Conservation (phyloP, 140 eudicot species). For the Cichorium intybus region DNA sequence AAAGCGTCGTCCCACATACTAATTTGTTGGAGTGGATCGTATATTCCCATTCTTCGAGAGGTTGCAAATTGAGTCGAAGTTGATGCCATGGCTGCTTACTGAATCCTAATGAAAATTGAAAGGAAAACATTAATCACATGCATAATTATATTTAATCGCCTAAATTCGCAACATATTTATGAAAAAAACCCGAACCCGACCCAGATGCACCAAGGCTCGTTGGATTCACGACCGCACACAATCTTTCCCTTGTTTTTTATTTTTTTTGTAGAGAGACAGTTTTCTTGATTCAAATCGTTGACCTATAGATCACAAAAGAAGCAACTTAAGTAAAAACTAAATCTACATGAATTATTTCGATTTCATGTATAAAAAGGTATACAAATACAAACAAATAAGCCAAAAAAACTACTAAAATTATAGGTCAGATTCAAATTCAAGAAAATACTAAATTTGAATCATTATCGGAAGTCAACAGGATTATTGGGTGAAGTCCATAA, state of each 20-base stretch:
- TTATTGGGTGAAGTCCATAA: slow-evolving; percentile 1
- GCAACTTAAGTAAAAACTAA: neutral
- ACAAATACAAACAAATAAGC: neutral
- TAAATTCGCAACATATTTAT: no score
- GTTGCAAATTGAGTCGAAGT: slow-evolving; percentile 71
- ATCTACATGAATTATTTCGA: neutral
- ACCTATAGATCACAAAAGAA: no score
- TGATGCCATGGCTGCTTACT: slow-evolving; percentile 31
- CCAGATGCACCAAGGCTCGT: no score
- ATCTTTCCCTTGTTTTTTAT: no score
- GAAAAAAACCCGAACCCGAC: no score
- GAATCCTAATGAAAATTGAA: neutral
- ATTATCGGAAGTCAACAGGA: slow-evolving; percentile 11
- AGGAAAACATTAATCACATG: slow-evolving; percentile 7
- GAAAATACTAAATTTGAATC: neutral
- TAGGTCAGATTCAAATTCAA: neutral
- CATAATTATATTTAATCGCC: no score
- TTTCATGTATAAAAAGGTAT: neutral
- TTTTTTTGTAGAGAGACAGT: no score
- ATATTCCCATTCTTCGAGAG: slow-evolving; percentile 71
- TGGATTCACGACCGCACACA: no score
- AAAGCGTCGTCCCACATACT: slow-evolving; percentile 83
- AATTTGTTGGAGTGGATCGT: slow-evolving; percentile 70
- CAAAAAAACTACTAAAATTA: neutral
- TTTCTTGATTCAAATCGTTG: no score